These are phyloP conservation scores for Linderina pennispora DNA, from an alignment of 192 early-diverging fungal species.

Conservation along the genomic window DNA sequence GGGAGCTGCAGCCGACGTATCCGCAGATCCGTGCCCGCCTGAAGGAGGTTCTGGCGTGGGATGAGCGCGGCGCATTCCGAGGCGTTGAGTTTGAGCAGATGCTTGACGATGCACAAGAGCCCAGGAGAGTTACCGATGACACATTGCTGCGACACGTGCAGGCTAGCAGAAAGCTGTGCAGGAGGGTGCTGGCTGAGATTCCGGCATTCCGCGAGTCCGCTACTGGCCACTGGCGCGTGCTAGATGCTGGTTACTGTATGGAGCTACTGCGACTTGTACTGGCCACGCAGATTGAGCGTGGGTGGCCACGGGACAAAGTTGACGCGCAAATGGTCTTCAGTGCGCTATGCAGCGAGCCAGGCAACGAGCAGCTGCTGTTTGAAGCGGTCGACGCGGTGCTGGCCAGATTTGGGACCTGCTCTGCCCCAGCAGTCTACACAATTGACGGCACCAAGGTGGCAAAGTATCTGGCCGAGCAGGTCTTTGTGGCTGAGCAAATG, in stretches of 20 bases:
- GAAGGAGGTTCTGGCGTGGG: constrained; percentile 27
- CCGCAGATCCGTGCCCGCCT: constrained; percentile 30
- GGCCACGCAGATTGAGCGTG: constrained; percentile 34
- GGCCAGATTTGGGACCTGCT: constrained; percentile 9
- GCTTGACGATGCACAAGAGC: background rate
- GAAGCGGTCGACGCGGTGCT: constrained; percentile 33
- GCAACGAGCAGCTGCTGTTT: constrained; percentile 1
- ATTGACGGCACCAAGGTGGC: constrained; percentile 25
- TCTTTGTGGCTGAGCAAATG: constrained; percentile 24
- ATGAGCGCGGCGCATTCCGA: constrained; percentile 29
- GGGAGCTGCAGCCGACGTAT: constrained; percentile 30
- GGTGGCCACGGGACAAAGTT: constrained; percentile 22
- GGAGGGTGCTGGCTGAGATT: constrained; percentile 24
- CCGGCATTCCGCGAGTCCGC: constrained; percentile 26
- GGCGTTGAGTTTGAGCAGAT: constrained; percentile 34
- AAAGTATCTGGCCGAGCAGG: constrained; percentile 32
- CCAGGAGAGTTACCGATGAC: constrained; percentile 6
- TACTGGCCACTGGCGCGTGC: constrained; percentile 17
- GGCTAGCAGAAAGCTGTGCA: constrained; percentile 9
- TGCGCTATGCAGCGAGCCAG: constrained; percentile 11
- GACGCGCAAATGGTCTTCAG: constrained; percentile 7
- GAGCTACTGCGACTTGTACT: constrained; percentile 33
- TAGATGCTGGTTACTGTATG: constrained; percentile 28
- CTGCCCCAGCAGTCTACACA: constrained; percentile 1
- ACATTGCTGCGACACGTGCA: constrained; percentile 21